A percentile compares a stretch with the other conserved stretches of the same genome.
Evolutionary conservation across 306 rosid genomes (phyloP).

Genomic region (Carpinus fangiana): DNA sequence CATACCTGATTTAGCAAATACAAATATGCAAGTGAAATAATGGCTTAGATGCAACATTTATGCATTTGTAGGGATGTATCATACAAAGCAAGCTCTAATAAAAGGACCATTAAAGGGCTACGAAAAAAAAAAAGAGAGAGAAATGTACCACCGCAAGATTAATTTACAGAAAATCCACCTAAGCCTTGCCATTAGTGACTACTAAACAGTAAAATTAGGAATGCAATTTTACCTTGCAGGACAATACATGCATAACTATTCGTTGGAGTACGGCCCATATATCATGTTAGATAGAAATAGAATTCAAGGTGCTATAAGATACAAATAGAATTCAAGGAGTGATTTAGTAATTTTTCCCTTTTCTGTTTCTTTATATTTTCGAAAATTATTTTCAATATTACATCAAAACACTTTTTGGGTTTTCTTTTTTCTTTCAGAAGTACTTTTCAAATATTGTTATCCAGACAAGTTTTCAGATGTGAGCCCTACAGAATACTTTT

Average conservation of each 20-base stretch:
- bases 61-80: slow-evolving; percentile 23
- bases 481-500: too few species aligned
- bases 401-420: too few species aligned
- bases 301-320: too few species aligned
- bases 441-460: too few species aligned
- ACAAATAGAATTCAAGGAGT: too few species aligned
- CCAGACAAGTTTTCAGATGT: too few species aligned
- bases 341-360: too few species aligned
- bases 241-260: slow-evolving; percentile 7
- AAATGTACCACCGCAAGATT: slow-evolving; percentile 2
- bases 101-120: slow-evolving; percentile 7
- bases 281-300: background rate
- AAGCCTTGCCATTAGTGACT: background rate
- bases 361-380: too few species aligned
- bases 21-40: slow-evolving; percentile 20
- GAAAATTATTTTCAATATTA: too few species aligned
- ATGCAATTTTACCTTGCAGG: background rate
- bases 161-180: slow-evolving; percentile 9
- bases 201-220: background rate
- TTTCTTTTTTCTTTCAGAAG: too few species aligned
- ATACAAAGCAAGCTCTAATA: slow-evolving; percentile 19
- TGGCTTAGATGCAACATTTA: slow-evolving; percentile 23
- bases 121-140: background rate
- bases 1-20: slow-evolving; percentile 54
- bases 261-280: background rate